Conservation (phyloP, 164 flowering plant species). For the Amborella trichopoda region DNA sequence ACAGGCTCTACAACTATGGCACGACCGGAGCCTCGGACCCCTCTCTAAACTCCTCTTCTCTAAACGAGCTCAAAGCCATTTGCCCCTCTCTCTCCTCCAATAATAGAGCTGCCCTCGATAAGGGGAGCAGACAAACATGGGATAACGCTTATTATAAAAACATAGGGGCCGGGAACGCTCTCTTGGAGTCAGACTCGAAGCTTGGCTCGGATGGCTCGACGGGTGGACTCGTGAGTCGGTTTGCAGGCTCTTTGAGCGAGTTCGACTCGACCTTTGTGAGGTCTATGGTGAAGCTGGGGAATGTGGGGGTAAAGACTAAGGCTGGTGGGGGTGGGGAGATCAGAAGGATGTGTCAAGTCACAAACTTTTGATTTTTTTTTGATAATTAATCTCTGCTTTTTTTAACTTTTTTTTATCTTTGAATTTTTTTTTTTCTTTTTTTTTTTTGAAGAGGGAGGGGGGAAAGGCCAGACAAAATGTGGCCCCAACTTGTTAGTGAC, state of each 20-base stretch:
- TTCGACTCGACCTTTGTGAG: constrained; percentile 32
- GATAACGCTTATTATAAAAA: constrained; percentile 30
- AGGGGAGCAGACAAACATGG: constrained; percentile 23
- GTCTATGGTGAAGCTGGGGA: constrained; percentile 63
- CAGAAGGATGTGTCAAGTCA: constrained; percentile 35
- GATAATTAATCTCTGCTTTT: too few relatives aligned
- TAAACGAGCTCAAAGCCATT: constrained; percentile 23
- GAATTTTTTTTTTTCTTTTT: too few relatives aligned
- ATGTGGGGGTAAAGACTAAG: constrained; percentile 32
- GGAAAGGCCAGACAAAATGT: too few relatives aligned
- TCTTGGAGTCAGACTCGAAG: constrained; percentile 49
- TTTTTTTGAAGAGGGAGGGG: too few relatives aligned
- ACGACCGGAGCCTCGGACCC: constrained; percentile 34
- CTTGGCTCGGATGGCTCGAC: constrained; percentile 39
- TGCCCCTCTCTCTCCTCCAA: constrained; percentile 32
- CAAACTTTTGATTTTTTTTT: constrained; percentile 37
- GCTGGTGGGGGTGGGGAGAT: constrained; percentile 37
- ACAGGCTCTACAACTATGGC: constrained; percentile 42
- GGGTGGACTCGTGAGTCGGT: constrained; percentile 18
- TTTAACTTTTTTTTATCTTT: too few relatives aligned
- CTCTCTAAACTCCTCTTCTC: constrained; percentile 23
- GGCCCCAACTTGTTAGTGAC: too few relatives aligned
- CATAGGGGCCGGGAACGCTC: constrained; percentile 26
- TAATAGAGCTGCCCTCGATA: constrained; percentile 33
- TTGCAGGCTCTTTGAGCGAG: constrained; percentile 20